Base-by-base conservation (phyloP, 192 early-diverging fungal species). In the Coemansia sp. region DNA sequence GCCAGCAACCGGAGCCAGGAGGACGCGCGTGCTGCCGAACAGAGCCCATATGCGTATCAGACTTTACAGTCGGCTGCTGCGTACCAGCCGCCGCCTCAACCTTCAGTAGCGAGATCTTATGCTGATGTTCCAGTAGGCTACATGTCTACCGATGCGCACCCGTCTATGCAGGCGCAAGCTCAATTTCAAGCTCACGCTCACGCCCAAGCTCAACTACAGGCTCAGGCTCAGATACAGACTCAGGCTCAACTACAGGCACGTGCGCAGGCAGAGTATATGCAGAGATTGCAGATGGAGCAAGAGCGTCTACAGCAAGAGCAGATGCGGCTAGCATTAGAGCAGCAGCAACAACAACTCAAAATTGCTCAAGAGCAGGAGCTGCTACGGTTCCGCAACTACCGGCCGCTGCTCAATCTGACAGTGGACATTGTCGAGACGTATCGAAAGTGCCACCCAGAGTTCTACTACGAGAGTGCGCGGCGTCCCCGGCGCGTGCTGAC, bases 401-500 rank as follows among this genome's bases (percentile, higher is more conserved):
- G 80, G 65, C 87, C 88, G 17, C 65, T 90, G 14, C 64, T 82
- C 14, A 83, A 76, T 9, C 57, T 88, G 52, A 90, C 87, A 7
- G 77, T 85, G 19, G 62, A 82, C 45, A 73, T 96, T 60, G 83
- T 90, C 48, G 78, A 83, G 35, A 92, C 90, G 0, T 95, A 92
- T 65, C 80, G 84, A 26, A 80, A 81, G 29, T 90, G 89, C 59
- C 94, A 96, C 72, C 85, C 90, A n/a, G 83, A 88, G 17, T 98
- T 91, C 71, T 69, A 74, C 43, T 99, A 98, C 67, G 84, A 92
- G 72, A 81, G 87, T 16, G 66, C 85, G 3, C 82, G 87, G 35
- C 92, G 94, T 52, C 95, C 95, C 16, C 88, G 94, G 17, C 82
- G 97, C 22, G 94, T 95, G 9, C 74, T 99, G 50, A 99, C 97